Evolutionary conservation across 2,329 filamentous ascomycete genomes (phyloP), one percentile per base, ranked within the genome.

Genomic region (Ascosphaera apis): DNA sequence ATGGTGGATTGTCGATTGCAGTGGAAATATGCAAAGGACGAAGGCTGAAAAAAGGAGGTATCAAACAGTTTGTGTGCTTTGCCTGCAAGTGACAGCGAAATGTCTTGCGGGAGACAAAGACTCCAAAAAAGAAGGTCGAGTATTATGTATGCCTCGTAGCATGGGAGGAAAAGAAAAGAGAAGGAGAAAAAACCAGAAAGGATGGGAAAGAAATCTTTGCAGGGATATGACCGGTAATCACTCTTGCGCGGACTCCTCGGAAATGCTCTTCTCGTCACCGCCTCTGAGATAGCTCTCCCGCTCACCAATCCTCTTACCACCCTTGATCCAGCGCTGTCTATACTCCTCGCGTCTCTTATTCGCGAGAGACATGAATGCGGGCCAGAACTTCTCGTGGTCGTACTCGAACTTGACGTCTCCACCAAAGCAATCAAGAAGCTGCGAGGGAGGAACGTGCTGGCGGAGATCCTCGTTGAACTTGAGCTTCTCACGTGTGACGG

Each of bases 401-500:
- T 98, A 98, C 48, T 82, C 75, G 52, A 98, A 95, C 40, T 84
- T 69, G 41, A 91, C 68, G 35, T 80, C 68, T 39, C 88, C 86
- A 34, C 75, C 73, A 47, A 78, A 73, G 39, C 73, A 65, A 47
- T 72, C 76, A 74, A 82, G 78, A 36, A 98, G 69, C 53, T 95
- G 86, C 47, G 75, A 65, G 5, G 72, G 57, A 3, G 83, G 83
- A 15, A 98, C 76, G 53, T 83, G 82, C 45, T 78, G 63, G 45
- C 66, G 67, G 62, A 92, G 74, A 51, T 91, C 78, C 54, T 92
- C 83, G 62, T 95, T 93, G 66, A 92, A 93, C 61, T 88, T 91
- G 61, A 98, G 74, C 65, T 98, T 98, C 50, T 88, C 74, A 39
- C 79, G 73, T 7, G 88, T 98, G 47, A 84, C 62, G 5, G 88